Base-by-base conservation (phyloP, 1,139 yeast species). In the Taphrina betulina region DNA sequence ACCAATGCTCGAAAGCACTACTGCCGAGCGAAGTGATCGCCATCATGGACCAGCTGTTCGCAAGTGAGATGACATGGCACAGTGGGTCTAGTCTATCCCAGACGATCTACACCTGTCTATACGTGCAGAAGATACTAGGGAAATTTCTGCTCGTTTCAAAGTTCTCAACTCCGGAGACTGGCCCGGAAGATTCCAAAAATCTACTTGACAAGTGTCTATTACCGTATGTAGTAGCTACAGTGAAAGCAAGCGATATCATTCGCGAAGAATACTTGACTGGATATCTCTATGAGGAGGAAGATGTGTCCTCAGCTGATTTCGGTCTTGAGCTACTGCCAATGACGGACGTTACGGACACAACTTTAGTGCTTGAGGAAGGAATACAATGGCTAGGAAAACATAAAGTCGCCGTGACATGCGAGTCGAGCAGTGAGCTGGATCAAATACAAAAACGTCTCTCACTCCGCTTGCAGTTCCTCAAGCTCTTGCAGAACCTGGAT, bases 21-120 rank as follows among this genome's bases (percentile, higher is more conserved):
- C 20, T 29, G 7, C 42, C 51, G 2, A 22, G 19, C 19, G 35
- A 41, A 29, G 53, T 53, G 19, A 20, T 57, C 20, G 17, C 12
- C 3, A 34, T 57, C 36, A 41, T 57, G 53, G 57, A 53, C 29
- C 57, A 38, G 14, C 10, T 53, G 29, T 52, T 53, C 16, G 57
- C 57, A 5, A 26, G 40, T 22, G 46, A 56, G 31, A 56, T 56
- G 46, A 33, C 56, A 4, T 56, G 58, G 58, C 58, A 56, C 12
- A 51, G 52, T 5, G 58, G 56, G 3, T 35, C 55, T 26, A 45
- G 52, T 24, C 37, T 56, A 19, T 53, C 58, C 5, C 58, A 56
- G 35, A 56, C 58, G n/a, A 43, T 56, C 10, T 56, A 33, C 35
- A 51, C 58, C 5, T 51, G 52, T 22, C 41, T 56, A 22, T 51